A percentile compares a stretch with the other conserved stretches of the same genome.
Conservation (phyloP, 2,329 filamentous ascomycete genomes). For the Chaetomiaceae sp. region DNA sequence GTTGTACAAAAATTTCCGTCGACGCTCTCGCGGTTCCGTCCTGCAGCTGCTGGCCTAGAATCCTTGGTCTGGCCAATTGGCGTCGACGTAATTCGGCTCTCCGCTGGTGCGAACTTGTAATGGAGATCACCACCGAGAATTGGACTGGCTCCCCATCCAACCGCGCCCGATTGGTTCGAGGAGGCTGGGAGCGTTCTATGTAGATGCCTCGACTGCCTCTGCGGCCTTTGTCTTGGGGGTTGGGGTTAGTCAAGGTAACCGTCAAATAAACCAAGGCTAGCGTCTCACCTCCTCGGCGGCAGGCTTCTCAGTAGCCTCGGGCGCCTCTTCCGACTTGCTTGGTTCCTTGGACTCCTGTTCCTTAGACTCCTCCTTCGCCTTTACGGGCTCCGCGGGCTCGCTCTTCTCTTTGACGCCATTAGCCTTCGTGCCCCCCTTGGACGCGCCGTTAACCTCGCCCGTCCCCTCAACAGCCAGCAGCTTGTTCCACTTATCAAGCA, state of each 20-base stretch:
- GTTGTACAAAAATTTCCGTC: constrained; percentile 7
- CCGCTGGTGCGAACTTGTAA: too few relatives aligned
- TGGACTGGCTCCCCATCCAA: too few relatives aligned
- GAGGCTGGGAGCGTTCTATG: too few relatives aligned
- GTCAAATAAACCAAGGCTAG: not conserved
- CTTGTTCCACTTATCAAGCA: constrained; percentile 88
- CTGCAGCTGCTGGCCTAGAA: not conserved
- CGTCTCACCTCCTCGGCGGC: constrained; percentile 35
- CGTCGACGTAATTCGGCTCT: not conserved
- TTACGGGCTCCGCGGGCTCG: constrained; percentile 34
- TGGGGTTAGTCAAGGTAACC: constrained; percentile 4
- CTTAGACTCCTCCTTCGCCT: constrained; percentile 34
- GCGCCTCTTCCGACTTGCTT: constrained; percentile 30
- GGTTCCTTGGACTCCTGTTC: constrained; percentile 35
- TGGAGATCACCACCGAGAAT: not conserved
- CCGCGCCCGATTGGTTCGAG: too few relatives aligned
- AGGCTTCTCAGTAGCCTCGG: constrained; percentile 29
- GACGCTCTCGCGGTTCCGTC: not conserved
- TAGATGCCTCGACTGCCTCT: constrained; percentile 37
- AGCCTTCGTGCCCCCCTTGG: constrained; percentile 33
- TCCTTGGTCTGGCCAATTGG: not conserved
- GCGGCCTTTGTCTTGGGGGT: constrained; percentile 25
- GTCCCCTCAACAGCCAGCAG: constrained; percentile 61
- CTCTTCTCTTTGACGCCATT: constrained; percentile 40
- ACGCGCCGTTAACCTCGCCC: constrained; percentile 41